Percentiles rank a stretch among this genome's conserved stretches.
These are phyloP conservation scores for Ceratocystis diversiconidia DNA, from an alignment of 2,329 filamentous ascomycete species.

Conservation along the genomic window DNA sequence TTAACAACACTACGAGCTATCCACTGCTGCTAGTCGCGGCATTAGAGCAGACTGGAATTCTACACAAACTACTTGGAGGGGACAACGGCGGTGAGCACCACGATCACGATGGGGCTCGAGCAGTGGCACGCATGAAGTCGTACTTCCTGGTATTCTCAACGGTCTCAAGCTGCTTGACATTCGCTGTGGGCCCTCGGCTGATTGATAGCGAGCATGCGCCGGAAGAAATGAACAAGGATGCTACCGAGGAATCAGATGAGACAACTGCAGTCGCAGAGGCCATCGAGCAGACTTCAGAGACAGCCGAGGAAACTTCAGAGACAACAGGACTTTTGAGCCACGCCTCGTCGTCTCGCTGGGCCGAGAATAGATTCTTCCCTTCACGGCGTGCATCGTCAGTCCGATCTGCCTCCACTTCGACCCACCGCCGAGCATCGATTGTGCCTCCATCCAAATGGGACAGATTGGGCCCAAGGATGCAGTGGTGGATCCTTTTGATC, in stretches of 20 bases:
- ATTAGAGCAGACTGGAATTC: conserved; percentile 38
- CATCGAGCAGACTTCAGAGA: neutral
- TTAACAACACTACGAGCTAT: conserved; percentile 36
- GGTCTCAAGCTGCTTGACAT: conserved; percentile 48
- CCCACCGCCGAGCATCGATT: conserved; percentile 3
- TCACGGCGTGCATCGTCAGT: conserved; percentile 17
- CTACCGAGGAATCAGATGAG: conserved; percentile 18
- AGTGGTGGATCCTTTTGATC: conserved; percentile 27
- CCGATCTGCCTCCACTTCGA: conserved; percentile 12
- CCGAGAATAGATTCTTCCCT: neutral
- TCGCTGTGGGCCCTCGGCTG: conserved; percentile 44
- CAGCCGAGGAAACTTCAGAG: neutral
- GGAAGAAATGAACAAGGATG: conserved; percentile 23
- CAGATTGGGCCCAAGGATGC: conserved; percentile 14
- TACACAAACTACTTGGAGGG: conserved; percentile 32
- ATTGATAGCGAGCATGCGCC: conserved; percentile 33
- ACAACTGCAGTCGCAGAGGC: no score
- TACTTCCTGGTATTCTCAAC: conserved; percentile 55
- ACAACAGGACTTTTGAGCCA: neutral
- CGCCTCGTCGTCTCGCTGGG: neutral
- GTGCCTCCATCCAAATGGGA: conserved; percentile 2
- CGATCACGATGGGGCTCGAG: conserved; percentile 22
- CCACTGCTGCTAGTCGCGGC: conserved; percentile 32
- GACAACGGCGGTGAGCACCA: conserved; percentile 25
- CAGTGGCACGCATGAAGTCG: conserved; percentile 45